Conservation (phyloP, 176 grass and related monocot genomes). For the Oryza australiensis region DNA sequence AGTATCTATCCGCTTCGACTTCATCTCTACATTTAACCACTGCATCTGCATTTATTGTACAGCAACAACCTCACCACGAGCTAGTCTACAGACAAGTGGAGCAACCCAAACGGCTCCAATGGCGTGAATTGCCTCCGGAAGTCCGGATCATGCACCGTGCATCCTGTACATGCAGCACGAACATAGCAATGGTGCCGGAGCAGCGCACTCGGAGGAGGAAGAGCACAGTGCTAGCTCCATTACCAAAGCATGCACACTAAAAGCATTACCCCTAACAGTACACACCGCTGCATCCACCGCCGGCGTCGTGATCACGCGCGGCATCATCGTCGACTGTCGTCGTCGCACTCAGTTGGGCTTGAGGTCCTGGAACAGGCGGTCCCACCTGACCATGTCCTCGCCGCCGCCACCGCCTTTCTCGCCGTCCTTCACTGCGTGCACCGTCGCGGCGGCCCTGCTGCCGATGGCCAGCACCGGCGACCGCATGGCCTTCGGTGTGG, state of each 20-base stretch:
- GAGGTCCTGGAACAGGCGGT: slow-evolving; percentile 57
- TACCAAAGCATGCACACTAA: not conserved
- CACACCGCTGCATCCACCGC: not conserved
- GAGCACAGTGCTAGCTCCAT: not conserved
- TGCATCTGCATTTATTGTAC: not conserved
- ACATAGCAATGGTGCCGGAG: not conserved
- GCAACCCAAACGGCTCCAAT: not conserved
- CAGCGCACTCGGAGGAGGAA: not conserved
- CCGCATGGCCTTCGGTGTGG: not conserved
- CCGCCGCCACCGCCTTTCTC: not conserved
- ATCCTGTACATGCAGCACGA: not conserved
- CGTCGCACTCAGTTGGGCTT: slow-evolving; percentile 51
- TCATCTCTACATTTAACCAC: too few relatives aligned
- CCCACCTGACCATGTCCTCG: slow-evolving; percentile 43
- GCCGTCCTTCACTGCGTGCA: slow-evolving; percentile 41
- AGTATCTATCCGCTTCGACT: too few relatives aligned
- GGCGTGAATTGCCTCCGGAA: not conserved
- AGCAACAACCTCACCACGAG: not conserved
- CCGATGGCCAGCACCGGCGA: not conserved
- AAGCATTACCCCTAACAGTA: not conserved
- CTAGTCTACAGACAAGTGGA: not conserved
- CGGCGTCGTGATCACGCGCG: not conserved
- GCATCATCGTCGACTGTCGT: not conserved
- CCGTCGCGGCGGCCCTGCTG: slow-evolving; percentile 33
- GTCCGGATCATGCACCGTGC: not conserved